Base-by-base conservation (phyloP, 2,329 filamentous ascomycete genomes). In the Trichoderma cornu-damae region DNA sequence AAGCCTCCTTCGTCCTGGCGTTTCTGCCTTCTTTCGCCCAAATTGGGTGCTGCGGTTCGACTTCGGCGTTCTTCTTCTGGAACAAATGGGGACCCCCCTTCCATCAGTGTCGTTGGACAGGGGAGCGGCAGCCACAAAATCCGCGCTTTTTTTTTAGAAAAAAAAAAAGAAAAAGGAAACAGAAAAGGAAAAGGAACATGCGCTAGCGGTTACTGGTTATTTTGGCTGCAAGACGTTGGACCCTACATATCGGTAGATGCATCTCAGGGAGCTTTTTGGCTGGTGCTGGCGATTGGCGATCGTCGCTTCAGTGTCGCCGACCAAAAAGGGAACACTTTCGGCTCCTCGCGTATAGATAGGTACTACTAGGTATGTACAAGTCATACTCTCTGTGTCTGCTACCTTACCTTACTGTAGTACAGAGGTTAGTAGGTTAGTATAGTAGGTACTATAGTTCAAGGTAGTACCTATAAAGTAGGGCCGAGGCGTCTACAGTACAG, bases 171-270 rank as follows among this genome's bases (percentile, higher is more conserved):
- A n/a, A n/a, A n/a, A n/a, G n/a, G n/a, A n/a, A n/a, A n/a, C n/a
- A n/a, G n/a, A n/a, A n/a, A n/a, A n/a, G n/a, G n/a, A n/a, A n/a
- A n/a, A n/a, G n/a, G n/a, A n/a, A n/a, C n/a, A n/a, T 28, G 38
- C 50, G 50, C 50, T 53, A 53, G 50, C 30, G 50, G 40, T 53
- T 44, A 40, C 14, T 26, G 20, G 8, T 20, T 11, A 9, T n/a
- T 7, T 20, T 32, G 54, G 28, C 30, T 44, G 28, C n/a, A 28
- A 50, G 54, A 50, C 22, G 7, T 22, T 52, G 55, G 55, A 58
- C 55, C 55, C 55, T 58, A n/a, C n/a, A n/a, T n/a, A n/a, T n/a
- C n/a, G n/a, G n/a, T n/a, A 16, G 34, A 58, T 52, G 55, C 55
- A 52, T 58, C 47, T 52, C 46, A 38, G 37, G 12, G 26, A 28